Evolutionary conservation across 2,329 filamentous ascomycete genomes (phyloP), one percentile per base, ranked within the genome.

Genomic region (Podosphaera fusca): DNA sequence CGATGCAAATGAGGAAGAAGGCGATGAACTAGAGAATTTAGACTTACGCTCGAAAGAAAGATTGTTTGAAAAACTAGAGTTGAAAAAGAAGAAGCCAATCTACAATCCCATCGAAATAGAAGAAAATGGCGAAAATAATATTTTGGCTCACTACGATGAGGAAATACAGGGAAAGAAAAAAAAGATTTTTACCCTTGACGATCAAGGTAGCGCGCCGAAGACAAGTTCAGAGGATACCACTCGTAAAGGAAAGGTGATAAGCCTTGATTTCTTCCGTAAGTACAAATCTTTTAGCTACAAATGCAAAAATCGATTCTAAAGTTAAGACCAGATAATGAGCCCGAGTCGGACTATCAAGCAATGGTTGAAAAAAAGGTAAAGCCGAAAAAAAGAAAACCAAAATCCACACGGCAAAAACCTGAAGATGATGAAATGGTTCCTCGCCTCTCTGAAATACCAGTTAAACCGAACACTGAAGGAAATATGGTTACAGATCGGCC

Each of bases 131-230:
- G 74, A 82, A 58, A 76, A 76, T 21, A 77, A 77, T 4, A 81
- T 98, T 31, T 72, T 98, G 47, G 80, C 85, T 12, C 90, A 98
- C 63, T 98, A 98, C 66, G 92, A 96, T 64, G 92, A 96, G 61
- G 90, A 95, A 66, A 94, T 95, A 56, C 79, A 84, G 40, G 88
- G 88, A 57, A 95, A 94, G 70, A 92, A 94, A 71, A 74, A 77
- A 57, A 95, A 94, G 67, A 78, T 78, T 31, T 98, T 98, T 64
- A 95, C 86, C 0, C 73, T 98, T 14, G 87, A 94, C 68, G 82
- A 81, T 2, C 77, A 81, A 60, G 89, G 88, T 2, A 82, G 79
- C 38, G 35, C 34, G 29, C 9, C 38, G 7, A 36, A 38, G n/a
- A 10, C 7, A 8, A 82, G 75, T 31, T 76, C 78, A 12, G 82